A percentile compares a stretch with the other conserved stretches of the same genome.
These are phyloP conservation scores for Aspergillus sp. DNA, from an alignment of 2,329 filamentous ascomycete genomes.

Conservation along the genomic window DNA sequence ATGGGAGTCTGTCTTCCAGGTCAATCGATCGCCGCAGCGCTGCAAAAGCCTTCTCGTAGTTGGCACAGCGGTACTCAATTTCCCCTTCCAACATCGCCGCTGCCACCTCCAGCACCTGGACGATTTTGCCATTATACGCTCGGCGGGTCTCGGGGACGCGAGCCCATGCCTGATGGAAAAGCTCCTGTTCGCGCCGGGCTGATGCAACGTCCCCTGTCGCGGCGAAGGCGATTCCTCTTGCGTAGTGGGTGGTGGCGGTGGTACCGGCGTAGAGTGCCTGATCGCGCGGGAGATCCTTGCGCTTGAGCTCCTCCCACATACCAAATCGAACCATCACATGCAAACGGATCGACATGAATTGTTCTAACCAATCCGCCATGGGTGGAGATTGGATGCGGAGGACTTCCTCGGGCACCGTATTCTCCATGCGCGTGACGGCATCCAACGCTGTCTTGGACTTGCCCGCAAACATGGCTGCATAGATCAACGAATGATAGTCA, in stretches of 20 bases:
- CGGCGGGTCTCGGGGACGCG: conserved; percentile 58
- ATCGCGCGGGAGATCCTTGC: conserved; percentile 56
- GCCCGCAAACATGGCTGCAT: conserved; percentile 59
- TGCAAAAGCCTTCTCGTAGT: conserved; percentile 57
- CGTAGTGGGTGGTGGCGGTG: conserved; percentile 65
- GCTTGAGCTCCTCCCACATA: conserved; percentile 64
- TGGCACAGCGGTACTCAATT: conserved; percentile 62
- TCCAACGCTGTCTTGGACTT: conserved; percentile 61
- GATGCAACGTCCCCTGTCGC: conserved; percentile 52
- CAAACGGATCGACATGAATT: conserved; percentile 62
- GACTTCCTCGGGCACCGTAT: conserved; percentile 60
- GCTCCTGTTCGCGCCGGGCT: conserved; percentile 49
- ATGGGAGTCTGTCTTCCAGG: conserved; percentile 61
- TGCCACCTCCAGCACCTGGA: conserved; percentile 62
- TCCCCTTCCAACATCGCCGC: conserved; percentile 67
- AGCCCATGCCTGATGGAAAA: conserved; percentile 52
- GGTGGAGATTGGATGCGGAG: conserved; percentile 64
- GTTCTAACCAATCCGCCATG: conserved; percentile 77
- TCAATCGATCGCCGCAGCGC: conserved; percentile 55
- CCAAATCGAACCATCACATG: conserved; percentile 73
- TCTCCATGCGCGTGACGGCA: conserved; percentile 57
- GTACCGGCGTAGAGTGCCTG: conserved; percentile 62
- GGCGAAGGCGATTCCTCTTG: conserved; percentile 62
- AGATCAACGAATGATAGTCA: conserved; percentile 69
- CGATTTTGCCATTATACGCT: conserved; percentile 64